Base-by-base conservation (phyloP, 2,329 filamentous ascomycete species). In the Fusarium abutilonis region DNA sequence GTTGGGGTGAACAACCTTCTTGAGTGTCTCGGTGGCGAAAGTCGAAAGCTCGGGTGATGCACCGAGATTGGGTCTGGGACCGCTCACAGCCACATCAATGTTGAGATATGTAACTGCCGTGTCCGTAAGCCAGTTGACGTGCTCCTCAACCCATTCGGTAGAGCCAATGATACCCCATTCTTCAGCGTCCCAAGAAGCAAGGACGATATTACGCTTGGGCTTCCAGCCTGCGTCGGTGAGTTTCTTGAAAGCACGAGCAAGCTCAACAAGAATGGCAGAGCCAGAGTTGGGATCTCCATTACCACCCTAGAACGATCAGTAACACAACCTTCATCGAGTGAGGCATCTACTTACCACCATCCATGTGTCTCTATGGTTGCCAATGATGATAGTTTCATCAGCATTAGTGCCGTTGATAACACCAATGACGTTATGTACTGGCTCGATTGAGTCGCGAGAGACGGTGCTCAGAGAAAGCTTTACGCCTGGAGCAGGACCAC, bases 91-190 rank as follows among this genome's bases (percentile, higher is more conserved):
- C 7, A 92, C 86, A 70, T 95, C 92, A 26, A 95, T 86, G 69
- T 96, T 96, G 49, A 96, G 78, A 67, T 96, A 96, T 0, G 89
- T 86, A 46, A 96, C 84, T 8, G 89, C 86, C 0, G 87, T 85
- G 14, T 85, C 82, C 0, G 82, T 84, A 2, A 96, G 83, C 91
- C 91, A 95, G 1, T 89, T 86, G 1, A 92, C 74, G 57, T 91
- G 88, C 56, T 96, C 91, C 71, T 96, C 91, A 0, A 96, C 90
- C 90, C 91, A 96, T 71, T 96, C 92, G 0, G 91, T 93, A 4
- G 88, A 92, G 1, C 92, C 92, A 8, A 96, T 75, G 1, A 95
- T 78, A 0, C 90, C 91, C 68, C 94, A 94, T 75, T 96, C 92
- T 74, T 91, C 88, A 0, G 83, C 87, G 63, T 90, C 88, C 87